Evolutionary conservation across 305 asterid species (phyloP), one percentile per base, ranked within the genome.

Genomic region (Coffea humblotiana): DNA sequence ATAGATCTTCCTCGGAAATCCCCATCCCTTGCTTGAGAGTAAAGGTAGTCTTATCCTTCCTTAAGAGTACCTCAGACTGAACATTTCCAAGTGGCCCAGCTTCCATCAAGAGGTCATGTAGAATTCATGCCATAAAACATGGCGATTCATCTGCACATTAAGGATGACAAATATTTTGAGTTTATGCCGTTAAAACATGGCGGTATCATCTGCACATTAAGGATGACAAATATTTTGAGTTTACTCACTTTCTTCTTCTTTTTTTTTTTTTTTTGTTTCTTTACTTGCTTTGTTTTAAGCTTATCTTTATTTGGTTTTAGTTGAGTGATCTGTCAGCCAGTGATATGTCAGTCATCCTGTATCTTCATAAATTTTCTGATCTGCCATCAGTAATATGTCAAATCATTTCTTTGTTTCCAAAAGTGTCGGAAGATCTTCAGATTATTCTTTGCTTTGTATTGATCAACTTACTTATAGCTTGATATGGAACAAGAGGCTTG

Each of bases 401-500:
- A 10, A 3, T n/a, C 6, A 16, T 56, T 56, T 14, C 27, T 27
- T 9, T 11, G 3, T 45, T 66, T 1, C 12, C 1, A 54, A 49
- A 54, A 49, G 37, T 6, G 52, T n/a, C 1, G 2, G 45, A 61
- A 67, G 16, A 52, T 52, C 32, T 32, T 32, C 32, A 32, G 1
- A 32, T 32, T 32, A 32, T 32, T 32, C 32, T 32, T 32, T 32
- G 32, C 32, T 32, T 32, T 60, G 32, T 37, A 10, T 9, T 16
- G 29, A 68, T 32, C 32, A 32, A 82, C 95, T 88, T 54, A 92
- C 98, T 92, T 83, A 92, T 92, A 48, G 97, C 84, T 81, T 87
- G 90, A 82, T 93, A 93, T 1, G 94, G 98, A 80, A 87, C 86
- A 23, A 90, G 83, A 27, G 94, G 94, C 84, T 90, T 90, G 87